A percentile compares a stretch with the other conserved stretches of the same genome.
These are phyloP conservation scores for Candida arabinofermentans DNA, from an alignment of 805 yeast species.

Conservation along the genomic window DNA sequence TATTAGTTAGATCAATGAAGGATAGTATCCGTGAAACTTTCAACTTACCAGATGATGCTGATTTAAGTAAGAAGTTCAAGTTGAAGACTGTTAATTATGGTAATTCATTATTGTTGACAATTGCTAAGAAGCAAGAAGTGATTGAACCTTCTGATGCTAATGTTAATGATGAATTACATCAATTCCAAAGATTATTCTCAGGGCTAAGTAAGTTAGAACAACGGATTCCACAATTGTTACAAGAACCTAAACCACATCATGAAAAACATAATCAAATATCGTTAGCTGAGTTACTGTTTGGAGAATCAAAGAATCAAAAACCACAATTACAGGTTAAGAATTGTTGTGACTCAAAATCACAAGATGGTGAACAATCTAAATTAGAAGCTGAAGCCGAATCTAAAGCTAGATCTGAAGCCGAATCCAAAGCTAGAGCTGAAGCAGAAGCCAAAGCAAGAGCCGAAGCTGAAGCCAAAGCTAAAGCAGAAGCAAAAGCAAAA, in stretches of 20 bases:
- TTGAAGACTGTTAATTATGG: conserved; percentile 19
- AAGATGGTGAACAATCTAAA: neutral
- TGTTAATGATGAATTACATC: neutral
- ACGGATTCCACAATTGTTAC: no score
- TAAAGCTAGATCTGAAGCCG: neutral
- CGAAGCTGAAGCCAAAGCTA: neutral
- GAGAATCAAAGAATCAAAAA: no score
- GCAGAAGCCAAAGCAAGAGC: neutral
- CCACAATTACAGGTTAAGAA: no score
- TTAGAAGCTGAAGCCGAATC: neutral
- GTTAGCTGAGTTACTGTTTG: conserved; percentile 1
- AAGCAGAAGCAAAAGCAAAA: neutral
- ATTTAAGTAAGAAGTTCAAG: conserved; percentile 11
- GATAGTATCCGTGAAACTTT: conserved; percentile 21
- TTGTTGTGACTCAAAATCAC: no score
- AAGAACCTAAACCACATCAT: no score
- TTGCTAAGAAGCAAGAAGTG: conserved; percentile 7
- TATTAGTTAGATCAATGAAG: conserved; percentile 17
- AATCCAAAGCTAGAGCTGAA: neutral
- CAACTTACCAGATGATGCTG: conserved; percentile 23
- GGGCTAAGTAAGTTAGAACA: neutral
- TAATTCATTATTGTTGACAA: conserved; percentile 15
- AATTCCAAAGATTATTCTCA: conserved; percentile 1
- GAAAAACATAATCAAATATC: neutral
- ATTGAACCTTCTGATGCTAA: no score